Evolutionary conservation across 1,284 basidiomycete genomes (phyloP).

Genomic region (Naganishia albida): DNA sequence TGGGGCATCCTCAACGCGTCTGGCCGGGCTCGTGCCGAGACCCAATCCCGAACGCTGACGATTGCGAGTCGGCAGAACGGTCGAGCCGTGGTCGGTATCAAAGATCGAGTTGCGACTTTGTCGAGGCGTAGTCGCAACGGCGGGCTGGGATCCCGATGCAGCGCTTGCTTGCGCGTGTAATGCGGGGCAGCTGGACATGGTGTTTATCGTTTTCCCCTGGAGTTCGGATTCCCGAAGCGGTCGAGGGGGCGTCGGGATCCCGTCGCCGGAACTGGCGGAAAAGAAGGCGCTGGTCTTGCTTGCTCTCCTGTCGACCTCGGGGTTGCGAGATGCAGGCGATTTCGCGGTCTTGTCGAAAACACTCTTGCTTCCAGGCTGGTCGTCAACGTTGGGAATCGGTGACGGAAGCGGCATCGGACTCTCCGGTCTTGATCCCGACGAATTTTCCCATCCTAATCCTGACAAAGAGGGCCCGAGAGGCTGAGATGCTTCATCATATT

Average conservation of each 20-base stretch:
- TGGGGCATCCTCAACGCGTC: not conserved
- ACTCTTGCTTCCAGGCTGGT: constrained; percentile 16
- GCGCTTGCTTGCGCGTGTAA: constrained; percentile 23
- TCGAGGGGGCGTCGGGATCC: constrained; percentile 32
- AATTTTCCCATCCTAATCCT: constrained; percentile 13
- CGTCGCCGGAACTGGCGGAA: constrained; percentile 30
- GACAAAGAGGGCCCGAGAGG: constrained; percentile 1
- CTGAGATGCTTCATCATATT: constrained; percentile 6
- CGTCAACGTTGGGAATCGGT: constrained; percentile 4
- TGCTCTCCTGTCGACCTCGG: not conserved
- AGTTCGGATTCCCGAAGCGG: constrained; percentile 19
- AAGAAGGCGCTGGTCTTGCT: constrained; percentile 34
- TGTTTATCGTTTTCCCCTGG: constrained; percentile 5
- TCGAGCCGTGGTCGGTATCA: not conserved
- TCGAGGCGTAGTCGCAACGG: constrained; percentile 27
- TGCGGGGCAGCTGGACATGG: constrained; percentile 32
- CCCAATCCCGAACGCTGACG: constrained; percentile 22
- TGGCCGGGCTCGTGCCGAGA: constrained; percentile 19
- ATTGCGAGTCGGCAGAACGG: constrained; percentile 14
- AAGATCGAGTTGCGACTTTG: constrained; percentile 13
- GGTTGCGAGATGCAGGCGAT: not conserved
- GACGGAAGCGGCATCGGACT: constrained; percentile 23
- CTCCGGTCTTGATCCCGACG: constrained; percentile 1
- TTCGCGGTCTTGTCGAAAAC: not conserved
- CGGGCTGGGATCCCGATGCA: not conserved